Conservation (phyloP, 257 asterid genomes). For the Ehretia macrophylla region DNA sequence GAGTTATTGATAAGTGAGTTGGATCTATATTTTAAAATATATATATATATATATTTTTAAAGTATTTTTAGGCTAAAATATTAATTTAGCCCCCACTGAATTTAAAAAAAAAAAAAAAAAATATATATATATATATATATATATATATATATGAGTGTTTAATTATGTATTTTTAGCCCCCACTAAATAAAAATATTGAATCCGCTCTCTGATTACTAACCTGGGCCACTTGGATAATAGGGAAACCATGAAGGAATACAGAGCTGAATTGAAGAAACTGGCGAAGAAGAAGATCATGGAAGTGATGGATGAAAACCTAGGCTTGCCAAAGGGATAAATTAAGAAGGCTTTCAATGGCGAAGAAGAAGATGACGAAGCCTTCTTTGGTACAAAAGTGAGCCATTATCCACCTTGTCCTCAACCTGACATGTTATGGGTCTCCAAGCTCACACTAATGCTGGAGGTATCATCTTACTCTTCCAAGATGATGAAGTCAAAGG, state of each 20-base stretch:
- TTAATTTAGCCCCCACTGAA: no score
- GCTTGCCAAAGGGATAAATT: conserved; percentile 57
- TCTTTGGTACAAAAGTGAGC: conserved; percentile 79
- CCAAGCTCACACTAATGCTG: conserved; percentile 92
- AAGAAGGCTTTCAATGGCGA: conserved; percentile 58
- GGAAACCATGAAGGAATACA: conserved; percentile 68
- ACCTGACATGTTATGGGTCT: conserved; percentile 62
- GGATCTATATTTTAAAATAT: no score
- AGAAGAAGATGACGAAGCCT: conserved; percentile 34
- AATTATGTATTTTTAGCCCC: no score
- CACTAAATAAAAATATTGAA: no score
- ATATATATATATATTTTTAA: no score
- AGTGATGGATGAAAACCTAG: conserved; percentile 72
- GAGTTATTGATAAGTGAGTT: no score
- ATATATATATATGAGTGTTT: no score
- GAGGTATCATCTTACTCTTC: conserved; percentile 75
- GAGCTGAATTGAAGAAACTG: conserved; percentile 57
- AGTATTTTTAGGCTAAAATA: no score
- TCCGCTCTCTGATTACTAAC: no score
- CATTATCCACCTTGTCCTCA: conserved; percentile 85
- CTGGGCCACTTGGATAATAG: conserved; percentile 24
- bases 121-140: no score
- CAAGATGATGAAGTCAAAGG: conserved; percentile 74
- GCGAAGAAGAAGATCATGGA: conserved; percentile 55
- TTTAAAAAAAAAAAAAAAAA: no score